A percentile compares a stretch with the other conserved stretches of the same genome.
Evolutionary conservation across 768 basidiomycete genomes (phyloP).

Genomic region (Coprinopsis sp.): DNA sequence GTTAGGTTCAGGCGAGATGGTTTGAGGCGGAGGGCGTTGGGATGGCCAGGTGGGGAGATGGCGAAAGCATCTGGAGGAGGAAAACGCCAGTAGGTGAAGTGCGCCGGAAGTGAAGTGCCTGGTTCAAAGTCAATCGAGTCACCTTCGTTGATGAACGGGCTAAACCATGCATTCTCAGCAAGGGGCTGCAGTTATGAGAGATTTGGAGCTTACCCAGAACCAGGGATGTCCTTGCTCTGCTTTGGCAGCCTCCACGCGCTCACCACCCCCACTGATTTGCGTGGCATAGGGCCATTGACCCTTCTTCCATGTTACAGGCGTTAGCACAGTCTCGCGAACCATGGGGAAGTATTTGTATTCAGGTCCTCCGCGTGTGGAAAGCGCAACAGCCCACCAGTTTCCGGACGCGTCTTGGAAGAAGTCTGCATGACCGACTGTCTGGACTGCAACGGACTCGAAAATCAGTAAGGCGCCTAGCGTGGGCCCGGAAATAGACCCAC

Average conservation of each 20-base stretch:
- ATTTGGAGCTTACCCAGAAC: constrained; percentile 5
- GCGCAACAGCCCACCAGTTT: constrained; percentile 26
- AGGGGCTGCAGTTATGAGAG: background rate
- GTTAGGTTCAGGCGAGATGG: constrained; percentile 27
- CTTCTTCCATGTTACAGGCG: constrained; percentile 27
- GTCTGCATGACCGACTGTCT: constrained; percentile 36
- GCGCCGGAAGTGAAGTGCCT: constrained; percentile 17
- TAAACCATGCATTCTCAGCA: background rate
- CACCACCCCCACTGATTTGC: constrained; percentile 17
- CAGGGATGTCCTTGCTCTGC: constrained; percentile 5
- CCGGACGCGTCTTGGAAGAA: constrained; percentile 28
- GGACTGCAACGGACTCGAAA: constrained; percentile 17
- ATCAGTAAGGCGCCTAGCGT: background rate
- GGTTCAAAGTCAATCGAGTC: constrained; percentile 21
- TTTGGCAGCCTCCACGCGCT: constrained; percentile 19
- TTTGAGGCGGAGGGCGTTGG: constrained; percentile 18
- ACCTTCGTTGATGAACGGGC: constrained; percentile 16
- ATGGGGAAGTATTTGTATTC: constrained; percentile 24
- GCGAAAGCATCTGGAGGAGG: constrained; percentile 20
- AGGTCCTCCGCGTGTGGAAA: constrained; percentile 22
- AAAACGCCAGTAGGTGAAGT: constrained; percentile 27
- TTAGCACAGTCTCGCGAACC: constrained; percentile 34
- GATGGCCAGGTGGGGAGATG: constrained; percentile 16
- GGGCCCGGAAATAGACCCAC: constrained; percentile 4
- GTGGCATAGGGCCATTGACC: constrained; percentile 23